Conservation (phyloP, 495 filamentous ascomycete species). For the Stereocaulon alpinum region DNA sequence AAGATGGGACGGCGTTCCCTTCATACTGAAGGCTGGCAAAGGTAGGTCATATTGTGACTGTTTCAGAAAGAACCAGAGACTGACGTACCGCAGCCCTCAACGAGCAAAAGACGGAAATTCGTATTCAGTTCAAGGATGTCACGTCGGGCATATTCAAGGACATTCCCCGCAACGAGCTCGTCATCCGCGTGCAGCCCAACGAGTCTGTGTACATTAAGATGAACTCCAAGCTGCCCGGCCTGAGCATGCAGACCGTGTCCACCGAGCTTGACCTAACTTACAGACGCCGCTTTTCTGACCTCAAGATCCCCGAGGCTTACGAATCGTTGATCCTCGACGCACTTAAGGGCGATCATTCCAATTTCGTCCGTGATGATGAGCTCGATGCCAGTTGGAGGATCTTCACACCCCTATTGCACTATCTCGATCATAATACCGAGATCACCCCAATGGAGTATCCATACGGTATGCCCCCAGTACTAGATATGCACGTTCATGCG, state of each 20-base stretch:
- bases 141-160: slow-evolving; percentile 99
- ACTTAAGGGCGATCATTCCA: slow-evolving; percentile 98
- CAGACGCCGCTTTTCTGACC: slow-evolving; percentile 93
- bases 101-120: slow-evolving; percentile 99
- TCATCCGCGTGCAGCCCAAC: slow-evolving; percentile 98
- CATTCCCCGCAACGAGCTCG: slow-evolving; percentile 97
- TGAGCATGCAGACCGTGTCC: slow-evolving; percentile 99
- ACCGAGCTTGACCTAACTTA: slow-evolving; percentile 99
- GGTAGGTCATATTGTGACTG: slow-evolving; percentile 30
- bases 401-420: slow-evolving; percentile 94
- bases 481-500: neutral
- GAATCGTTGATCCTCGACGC: slow-evolving; percentile 96
- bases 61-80: neutral
- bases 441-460: slow-evolving; percentile 99
- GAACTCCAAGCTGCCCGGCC: slow-evolving; percentile 97
- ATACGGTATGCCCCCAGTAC: slow-evolving; percentile 59
- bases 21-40: slow-evolving; percentile 99
- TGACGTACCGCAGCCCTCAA: slow-evolving; percentile 57
- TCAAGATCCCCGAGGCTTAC: slow-evolving; percentile 99
- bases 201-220: slow-evolving; percentile 99
- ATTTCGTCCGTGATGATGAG: slow-evolving; percentile 99
- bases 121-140: slow-evolving; percentile 98
- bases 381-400: slow-evolving; percentile 98
- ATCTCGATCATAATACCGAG: slow-evolving; percentile 97
- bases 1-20: slow-evolving; percentile 98